Base-by-base conservation (phyloP, 495 filamentous ascomycete genomes). In the Neurospora sp. region DNA sequence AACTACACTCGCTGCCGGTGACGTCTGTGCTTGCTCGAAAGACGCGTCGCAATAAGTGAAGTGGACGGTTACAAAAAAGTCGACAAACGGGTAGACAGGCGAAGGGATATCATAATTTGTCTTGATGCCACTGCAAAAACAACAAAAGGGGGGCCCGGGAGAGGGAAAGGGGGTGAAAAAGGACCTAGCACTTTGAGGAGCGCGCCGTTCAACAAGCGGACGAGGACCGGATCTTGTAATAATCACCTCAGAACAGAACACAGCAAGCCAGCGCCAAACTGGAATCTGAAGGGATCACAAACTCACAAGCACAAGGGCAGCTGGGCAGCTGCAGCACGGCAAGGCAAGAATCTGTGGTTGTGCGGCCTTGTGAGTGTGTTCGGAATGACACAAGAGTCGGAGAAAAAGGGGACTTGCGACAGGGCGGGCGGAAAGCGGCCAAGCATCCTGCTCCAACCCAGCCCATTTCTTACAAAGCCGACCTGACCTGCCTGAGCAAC, bases 311-410 rank as follows among this genome's bases (percentile, higher is more conserved):
- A 65, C 53, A 65, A 35, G 31, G 53, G 53, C 53, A 65, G 53
- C 70, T 69, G 61, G 71, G 40, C 71, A 70, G 71, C 71, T 72
- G 71, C 71, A 72, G 71, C 71, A 72, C 61, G 71, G 42, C 71
- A 42, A 69, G 71, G 22, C 48, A 65, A 65, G 40, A 70, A 40
- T 10, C 8, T 70, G 40, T 48, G 68, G 68, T 40, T 44, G 68
- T 70, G 68, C 45, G 65, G 53, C 53, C 53, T 61, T 61, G 53
- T 65, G 71, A 27, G 45, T 59, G 41, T 69, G 61, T 27, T 73
- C 71, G 73, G 70, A 69, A 74, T 68, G 73, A 70, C 73, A 74
- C 73, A 70, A 48, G 71, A 53, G 72, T 75, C 73, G 73, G 73
- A 75, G 73, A 73, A 73, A 73, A 75, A 73, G 61, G 70, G 53